Conservation (phyloP, 1,139 yeast species). For the Pichia sp. region DNA sequence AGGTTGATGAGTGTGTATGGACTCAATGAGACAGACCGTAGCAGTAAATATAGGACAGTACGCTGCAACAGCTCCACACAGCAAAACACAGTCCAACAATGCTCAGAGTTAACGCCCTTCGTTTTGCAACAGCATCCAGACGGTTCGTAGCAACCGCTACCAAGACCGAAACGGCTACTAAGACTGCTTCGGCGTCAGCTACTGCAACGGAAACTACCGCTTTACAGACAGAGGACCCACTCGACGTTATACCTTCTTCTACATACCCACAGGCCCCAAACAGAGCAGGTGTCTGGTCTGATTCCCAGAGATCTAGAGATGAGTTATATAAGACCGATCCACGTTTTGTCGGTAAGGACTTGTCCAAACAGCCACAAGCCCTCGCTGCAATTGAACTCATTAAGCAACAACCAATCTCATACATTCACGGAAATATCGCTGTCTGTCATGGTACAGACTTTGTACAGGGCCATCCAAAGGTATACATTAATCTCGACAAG, state of each 20-base stretch:
- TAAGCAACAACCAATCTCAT: slow-evolving; percentile 65
- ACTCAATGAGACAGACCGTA: no score
- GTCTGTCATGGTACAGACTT: slow-evolving; percentile 78
- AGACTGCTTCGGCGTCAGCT: slow-evolving; percentile 2
- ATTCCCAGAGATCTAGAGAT: slow-evolving; percentile 55
- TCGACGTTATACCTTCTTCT: slow-evolving; percentile 20
- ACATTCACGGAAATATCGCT: slow-evolving; percentile 53
- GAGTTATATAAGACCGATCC: slow-evolving; percentile 53
- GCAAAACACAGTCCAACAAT: no score
- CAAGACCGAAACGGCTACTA: no score
- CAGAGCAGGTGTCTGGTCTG: slow-evolving; percentile 63
- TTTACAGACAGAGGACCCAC: slow-evolving; percentile 13
- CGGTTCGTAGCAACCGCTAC: slow-evolving; percentile 13
- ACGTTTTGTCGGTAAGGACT: slow-evolving; percentile 67
- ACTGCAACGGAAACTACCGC: slow-evolving; percentile 7
- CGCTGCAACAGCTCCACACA: no score
- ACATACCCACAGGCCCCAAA: slow-evolving; percentile 61
- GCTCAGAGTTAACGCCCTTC: no score
- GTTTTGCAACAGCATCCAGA: slow-evolving; percentile 6
- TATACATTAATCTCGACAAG: slow-evolving; percentile 73
- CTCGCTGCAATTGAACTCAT: slow-evolving; percentile 81
- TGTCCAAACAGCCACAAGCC: slow-evolving; percentile 67
- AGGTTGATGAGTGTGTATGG: no score
- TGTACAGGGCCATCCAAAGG: slow-evolving; percentile 74
- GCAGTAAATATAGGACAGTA: no score